phyloP scores from a whole-genome alignment of 2,329 filamentous ascomycete species.

The Arachnomyces sp. region DNA sequence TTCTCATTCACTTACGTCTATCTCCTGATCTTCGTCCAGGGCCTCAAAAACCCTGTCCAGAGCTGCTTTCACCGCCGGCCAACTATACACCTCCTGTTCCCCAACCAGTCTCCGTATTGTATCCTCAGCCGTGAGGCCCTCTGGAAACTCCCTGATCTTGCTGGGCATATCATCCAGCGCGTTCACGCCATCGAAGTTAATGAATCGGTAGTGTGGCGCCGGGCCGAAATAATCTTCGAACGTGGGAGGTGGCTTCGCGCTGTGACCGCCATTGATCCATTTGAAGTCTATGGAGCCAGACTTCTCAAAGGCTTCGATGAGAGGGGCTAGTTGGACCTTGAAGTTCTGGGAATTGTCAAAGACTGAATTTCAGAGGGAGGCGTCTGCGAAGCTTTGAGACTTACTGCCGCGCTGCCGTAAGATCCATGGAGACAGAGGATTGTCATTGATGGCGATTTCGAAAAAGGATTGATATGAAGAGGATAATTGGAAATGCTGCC shows the following conservation, averaged over 20 bases:
- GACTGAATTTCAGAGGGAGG: too few species aligned
- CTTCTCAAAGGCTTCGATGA: background rate
- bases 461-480: too few species aligned
- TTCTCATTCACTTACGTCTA: background rate
- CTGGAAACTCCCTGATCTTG: background rate
- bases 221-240: conserved; percentile 6
- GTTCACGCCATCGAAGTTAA: background rate
- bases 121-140: background rate
- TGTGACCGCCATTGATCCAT: background rate
- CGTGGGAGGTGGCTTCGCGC: background rate
- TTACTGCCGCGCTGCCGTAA: conserved; percentile 2
- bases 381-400: background rate
- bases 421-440: conserved; percentile 2
- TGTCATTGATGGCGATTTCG: background rate
- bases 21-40: conserved; percentile 3
- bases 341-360: background rate
- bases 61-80: background rate
- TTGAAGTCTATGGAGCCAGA: background rate
- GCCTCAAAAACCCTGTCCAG: background rate
- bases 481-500: too few species aligned
- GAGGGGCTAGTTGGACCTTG: background rate
- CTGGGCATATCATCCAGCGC: background rate
- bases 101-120: background rate
- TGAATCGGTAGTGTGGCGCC: background rate
- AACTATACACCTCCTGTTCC: background rate